Conservation (phyloP, 257 asterid genomes). For the Ballota nigra region DNA sequence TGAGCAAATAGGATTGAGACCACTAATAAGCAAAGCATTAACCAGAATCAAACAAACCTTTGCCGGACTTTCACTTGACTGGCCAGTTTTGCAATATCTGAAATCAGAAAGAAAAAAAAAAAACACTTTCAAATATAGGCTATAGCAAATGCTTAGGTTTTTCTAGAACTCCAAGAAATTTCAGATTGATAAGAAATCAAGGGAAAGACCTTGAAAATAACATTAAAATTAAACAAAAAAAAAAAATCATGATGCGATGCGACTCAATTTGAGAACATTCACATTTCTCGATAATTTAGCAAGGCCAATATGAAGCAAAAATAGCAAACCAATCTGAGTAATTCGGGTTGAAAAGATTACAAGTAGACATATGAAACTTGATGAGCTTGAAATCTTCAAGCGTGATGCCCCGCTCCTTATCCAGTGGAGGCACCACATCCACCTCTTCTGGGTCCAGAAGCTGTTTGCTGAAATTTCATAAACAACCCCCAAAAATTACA, state of each 20-base stretch:
- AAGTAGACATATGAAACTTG: constrained; percentile 78
- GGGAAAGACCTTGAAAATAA: neutral
- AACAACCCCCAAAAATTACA: neutral
- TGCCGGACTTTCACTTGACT: constrained; percentile 87
- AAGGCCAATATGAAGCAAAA: constrained; percentile 2
- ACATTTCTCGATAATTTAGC: neutral
- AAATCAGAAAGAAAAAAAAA: neutral
- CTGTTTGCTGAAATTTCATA: constrained; percentile 53
- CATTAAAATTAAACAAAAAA: neutral
- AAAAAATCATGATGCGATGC: neutral
- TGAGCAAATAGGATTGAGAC: neutral
- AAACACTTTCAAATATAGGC: neutral
- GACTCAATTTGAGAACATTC: neutral
- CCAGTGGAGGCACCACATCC: constrained; percentile 69
- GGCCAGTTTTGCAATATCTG: constrained; percentile 91
- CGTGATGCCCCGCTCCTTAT: constrained; percentile 79
- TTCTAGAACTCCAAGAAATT: neutral
- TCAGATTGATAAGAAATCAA: neutral
- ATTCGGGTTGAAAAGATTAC: constrained; percentile 31
- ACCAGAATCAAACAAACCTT: constrained; percentile 46
- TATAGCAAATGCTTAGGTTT: neutral
- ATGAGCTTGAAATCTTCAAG: constrained; percentile 88
- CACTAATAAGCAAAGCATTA: neutral
- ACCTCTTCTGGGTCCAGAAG: constrained; percentile 80
- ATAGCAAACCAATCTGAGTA: neutral